These are phyloP conservation scores for Fusarium humuli DNA, from an alignment of 2,329 filamentous ascomycete species.

Conservation along the genomic window DNA sequence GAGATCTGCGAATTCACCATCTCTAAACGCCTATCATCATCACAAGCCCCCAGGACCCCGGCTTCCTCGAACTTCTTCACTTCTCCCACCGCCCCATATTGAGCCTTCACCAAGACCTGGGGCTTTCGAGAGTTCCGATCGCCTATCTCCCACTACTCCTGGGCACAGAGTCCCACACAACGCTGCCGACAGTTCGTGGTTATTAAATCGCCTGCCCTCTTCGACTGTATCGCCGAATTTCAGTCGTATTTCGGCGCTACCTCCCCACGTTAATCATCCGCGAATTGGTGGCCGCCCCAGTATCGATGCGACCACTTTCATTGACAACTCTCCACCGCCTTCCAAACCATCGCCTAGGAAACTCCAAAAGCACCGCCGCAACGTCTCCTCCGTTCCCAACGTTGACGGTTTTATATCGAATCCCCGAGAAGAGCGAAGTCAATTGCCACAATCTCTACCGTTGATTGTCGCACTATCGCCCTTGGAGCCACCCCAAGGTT, in stretches of 20 bases:
- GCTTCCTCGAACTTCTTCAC: constrained; percentile 58
- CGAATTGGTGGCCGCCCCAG: constrained; percentile 58
- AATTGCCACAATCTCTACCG: constrained; percentile 39
- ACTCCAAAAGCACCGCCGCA: constrained; percentile 54
- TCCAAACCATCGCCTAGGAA: constrained; percentile 51
- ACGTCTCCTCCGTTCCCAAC: constrained; percentile 41
- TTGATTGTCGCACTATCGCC: constrained; percentile 44
- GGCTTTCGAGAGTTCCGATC: constrained; percentile 32
- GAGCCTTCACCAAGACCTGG: constrained; percentile 39
- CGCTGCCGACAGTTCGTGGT: constrained; percentile 57
- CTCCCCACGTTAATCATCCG: constrained; percentile 49
- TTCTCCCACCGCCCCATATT: constrained; percentile 56
- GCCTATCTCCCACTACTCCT: constrained; percentile 34
- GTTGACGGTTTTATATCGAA: constrained; percentile 18
- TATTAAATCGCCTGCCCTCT: constrained; percentile 65
- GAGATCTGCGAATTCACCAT: constrained; percentile 32
- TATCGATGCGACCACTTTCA: constrained; percentile 55
- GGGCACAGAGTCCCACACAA: constrained; percentile 48
- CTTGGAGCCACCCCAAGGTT: constrained; percentile 38
- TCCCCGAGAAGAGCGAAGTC: constrained; percentile 25
- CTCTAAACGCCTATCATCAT: constrained; percentile 42
- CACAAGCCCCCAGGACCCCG: constrained; percentile 49
- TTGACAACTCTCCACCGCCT: constrained; percentile 48
- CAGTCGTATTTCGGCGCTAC: constrained; percentile 56
- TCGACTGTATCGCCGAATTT: constrained; percentile 58